These are phyloP conservation scores for Narthecium ossifragum DNA, from an alignment of 106 monocot genomes.

Conservation along the genomic window DNA sequence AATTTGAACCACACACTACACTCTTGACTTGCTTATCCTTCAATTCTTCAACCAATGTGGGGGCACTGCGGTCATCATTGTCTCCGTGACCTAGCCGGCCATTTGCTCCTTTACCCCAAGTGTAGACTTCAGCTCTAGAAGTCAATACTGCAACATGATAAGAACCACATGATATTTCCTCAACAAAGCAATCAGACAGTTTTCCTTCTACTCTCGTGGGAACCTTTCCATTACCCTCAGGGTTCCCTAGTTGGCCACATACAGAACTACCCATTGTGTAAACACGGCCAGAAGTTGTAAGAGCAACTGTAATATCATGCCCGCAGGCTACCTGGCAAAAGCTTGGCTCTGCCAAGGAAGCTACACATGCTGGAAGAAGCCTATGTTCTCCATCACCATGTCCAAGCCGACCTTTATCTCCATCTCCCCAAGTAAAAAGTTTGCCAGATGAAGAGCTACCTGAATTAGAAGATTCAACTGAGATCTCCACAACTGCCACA, in stretches of 20 bases:
- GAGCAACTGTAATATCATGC: constrained; percentile 36
- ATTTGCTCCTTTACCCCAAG: constrained; percentile 54
- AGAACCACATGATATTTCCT: constrained; percentile 53
- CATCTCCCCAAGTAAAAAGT: constrained; percentile 54
- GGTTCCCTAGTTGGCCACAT: constrained; percentile 51
- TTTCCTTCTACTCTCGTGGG: constrained; percentile 37
- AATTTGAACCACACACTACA: constrained; percentile 49
- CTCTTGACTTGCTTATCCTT: constrained; percentile 52
- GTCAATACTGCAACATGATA: constrained; percentile 53
- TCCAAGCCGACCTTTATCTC: constrained; percentile 46
- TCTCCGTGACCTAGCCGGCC: constrained; percentile 55
- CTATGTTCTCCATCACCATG: constrained; percentile 40
- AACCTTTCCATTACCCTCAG: constrained; percentile 36
- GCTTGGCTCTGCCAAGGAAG: constrained; percentile 27
- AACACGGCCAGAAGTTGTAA: constrained; percentile 33
- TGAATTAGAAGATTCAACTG: constrained; percentile 8
- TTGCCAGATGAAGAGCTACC: constrained; percentile 27
- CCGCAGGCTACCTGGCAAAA: constrained; percentile 60
- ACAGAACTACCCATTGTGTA: constrained; percentile 54
- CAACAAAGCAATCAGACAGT: constrained; percentile 37
- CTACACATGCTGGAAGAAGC: constrained; percentile 34
- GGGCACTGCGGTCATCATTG: constrained; percentile 28
- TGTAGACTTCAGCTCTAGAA: constrained; percentile 55
- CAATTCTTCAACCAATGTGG: constrained; percentile 48
- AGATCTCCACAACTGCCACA: constrained; percentile 40